Evolutionary conservation across 345 rosid genomes (phyloP).

Genomic region (Lenwebbia sp.): DNA sequence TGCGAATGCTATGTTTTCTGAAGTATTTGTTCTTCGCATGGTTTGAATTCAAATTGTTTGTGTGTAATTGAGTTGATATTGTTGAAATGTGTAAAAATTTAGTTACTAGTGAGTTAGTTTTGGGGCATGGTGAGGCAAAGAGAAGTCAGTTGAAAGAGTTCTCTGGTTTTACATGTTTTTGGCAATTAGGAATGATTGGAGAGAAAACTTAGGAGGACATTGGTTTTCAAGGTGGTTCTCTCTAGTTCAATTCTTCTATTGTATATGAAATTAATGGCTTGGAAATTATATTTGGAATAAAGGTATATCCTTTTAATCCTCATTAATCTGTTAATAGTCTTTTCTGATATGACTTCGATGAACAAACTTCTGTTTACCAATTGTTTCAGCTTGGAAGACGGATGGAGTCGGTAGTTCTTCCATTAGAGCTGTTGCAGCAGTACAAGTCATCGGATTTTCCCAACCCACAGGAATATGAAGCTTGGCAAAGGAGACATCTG

Average conservation of each 20-base stretch:
- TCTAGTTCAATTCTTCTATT: background rate
- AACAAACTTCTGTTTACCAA: background rate
- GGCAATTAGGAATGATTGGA: background rate
- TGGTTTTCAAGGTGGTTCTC: background rate
- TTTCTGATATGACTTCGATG: background rate
- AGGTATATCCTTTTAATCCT: background rate
- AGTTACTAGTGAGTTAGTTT: background rate
- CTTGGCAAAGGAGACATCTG: constrained; percentile 76
- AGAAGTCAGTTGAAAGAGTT: background rate
- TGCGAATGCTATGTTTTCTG: constrained; percentile 1
- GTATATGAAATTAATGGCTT: too few relatives aligned
- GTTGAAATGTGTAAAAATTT: background rate
- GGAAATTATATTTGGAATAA: background rate
- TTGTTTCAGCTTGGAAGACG: constrained; percentile 73
- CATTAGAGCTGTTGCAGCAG: constrained; percentile 85
- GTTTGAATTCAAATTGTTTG: constrained; percentile 5
- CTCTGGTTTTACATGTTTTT: background rate
- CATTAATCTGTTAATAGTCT: background rate
- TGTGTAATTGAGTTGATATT: constrained; percentile 1
- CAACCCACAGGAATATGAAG: constrained; percentile 55
- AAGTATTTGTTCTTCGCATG: background rate
- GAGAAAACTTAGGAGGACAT: background rate
- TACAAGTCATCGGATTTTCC: constrained; percentile 67
- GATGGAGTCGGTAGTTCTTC: constrained; percentile 72
- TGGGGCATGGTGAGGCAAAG: background rate